Evolutionary conservation across 1,284 basidiomycete genomes (phyloP), one percentile per base, ranked within the genome.

Genomic region (Flammula alnicola): DNA sequence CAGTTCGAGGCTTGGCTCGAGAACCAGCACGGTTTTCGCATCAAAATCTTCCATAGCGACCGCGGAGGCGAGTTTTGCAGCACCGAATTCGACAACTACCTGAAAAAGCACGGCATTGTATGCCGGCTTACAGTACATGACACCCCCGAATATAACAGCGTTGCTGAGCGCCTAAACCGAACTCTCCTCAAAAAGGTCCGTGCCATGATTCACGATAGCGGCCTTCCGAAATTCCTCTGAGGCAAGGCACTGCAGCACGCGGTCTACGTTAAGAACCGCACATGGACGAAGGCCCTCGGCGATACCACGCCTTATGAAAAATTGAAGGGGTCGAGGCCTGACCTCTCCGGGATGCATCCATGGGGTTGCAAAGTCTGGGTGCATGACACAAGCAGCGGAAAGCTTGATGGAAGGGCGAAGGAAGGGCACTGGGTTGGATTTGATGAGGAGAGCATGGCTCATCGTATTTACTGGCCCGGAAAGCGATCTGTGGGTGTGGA

Each of bases 181-280:
- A 64, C 58, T 0, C 48, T 72, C 2, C 5, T 70, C 9, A 62
- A 72, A 27, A 29, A 48, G 3, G 63, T 64, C 1, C 57, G 61
- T 1, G 65, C 71, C 1, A 47, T 72, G 19, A 55, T 72, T 1
- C 58, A 62, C 52, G 55, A 55, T 2, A 58, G 45, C 42, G 51
- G 46, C 12, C 47, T 58, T 4, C 55, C 58, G 20, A 35, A 41
- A 6, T 53, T 26, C 16, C 44, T 63, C 1, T 61, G 56, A 54
- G 59, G 47, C 10, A 50, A 62, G 22, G 55, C 50, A 16, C 51
- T 62, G 3, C 5, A 25, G n/a, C 65, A 72, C 43, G 60, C n/a
- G n/a, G n/a, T n/a, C n/a, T n/a, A n/a, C n/a, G n/a, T 76, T 12
- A 67, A 67, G 55, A 77, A 77, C 47, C 37, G 47, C 3, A 56